Evolutionary conservation across 805 yeast genomes (phyloP), one percentile per base, ranked within the genome.

Genomic region (Starmerella cellae): DNA sequence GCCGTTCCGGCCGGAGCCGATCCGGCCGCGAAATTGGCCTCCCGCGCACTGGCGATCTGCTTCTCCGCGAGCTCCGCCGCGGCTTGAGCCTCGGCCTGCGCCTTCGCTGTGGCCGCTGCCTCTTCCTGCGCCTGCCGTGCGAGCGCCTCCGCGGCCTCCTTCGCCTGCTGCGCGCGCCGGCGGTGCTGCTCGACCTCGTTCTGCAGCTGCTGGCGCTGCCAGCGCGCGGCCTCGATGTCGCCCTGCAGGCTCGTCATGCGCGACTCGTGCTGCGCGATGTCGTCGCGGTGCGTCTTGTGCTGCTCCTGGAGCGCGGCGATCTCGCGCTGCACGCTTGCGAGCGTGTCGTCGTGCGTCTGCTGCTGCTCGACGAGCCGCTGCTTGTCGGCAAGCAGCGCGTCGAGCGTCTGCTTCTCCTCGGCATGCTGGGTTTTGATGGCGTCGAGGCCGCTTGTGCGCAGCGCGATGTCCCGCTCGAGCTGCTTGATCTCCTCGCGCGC

Each of bases 401-500:
- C 35, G 20, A 31, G 41, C 35, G 31, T 36, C 14, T 2, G 14
- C 13, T 10, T 20, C 35, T 49, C 50, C 21, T 42, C 46, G 13
- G 40, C 42, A 35, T 46, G 45, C 38, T 55, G 58, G 3, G 49
- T 16, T 41, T 45, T 45, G 20, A 54, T 50, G 17, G 58, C 59
- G 10, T 36, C 42, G 9, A 48, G 41, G 4, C 57, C 55, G 20
- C 50, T 40, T 26, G 52, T 43, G 30, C 58, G 52, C 26, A 54
- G 36, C 18, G 49, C 54, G 24, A 46, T 45, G 18, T 53, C 57
- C 37, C 41, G 42, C 42, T 54, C 55, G 19, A 52, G 53, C 43
- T 45, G 59, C 26, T 50, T 43, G 23, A 48, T 67, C 26, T 81
- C 74, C 52, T 77, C 79, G 48, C 71, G 72, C 18, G 74, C 68